Base-by-base conservation (phyloP, 441 rosid genomes). In the Gossypium schwendimanii region DNA sequence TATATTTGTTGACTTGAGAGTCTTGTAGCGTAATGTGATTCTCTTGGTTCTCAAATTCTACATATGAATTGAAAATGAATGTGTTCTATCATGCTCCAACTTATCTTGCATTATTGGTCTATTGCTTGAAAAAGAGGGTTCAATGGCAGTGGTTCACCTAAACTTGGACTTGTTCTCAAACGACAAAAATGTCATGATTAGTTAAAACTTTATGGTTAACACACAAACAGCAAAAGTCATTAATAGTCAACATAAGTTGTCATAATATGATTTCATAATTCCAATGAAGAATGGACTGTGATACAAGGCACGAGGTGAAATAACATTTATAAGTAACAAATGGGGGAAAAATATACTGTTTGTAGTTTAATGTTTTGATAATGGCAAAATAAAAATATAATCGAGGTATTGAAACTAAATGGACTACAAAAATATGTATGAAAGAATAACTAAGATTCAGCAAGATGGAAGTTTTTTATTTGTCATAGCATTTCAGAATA, bases 361-460 rank as follows among this genome's bases (percentile, higher is more conserved):
- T 63, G 6, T 4, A 20, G 69, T 63, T 63, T 41, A 4, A 20
- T 41, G 69, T 63, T 63, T n/a, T 36, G 50, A 39, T 53, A 18
- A 20, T 41, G 24, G 52, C 26, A 39, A 8, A 62, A 33, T 17
- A 17, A 62, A 12, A 59, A 14, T 26, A 62, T 62, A 17, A 62
- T 15, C 36, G 47, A 62, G 66, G 65, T 33, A 61, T 33, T 20
- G 9, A 54, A 54, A 36, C 67, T 62, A 62, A 36, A 62, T 36
- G 49, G 24, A 36, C 49, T 36, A 36, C 67, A 62, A 33, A 62
- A 62, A 62, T 15, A 33, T 18, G 67, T 18, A 3, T 17, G 49
- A 62, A 62, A 62, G 67, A 62, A 62, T 36, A 28, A 60, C 12
- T 60, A 60, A n/a, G 44, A 60, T 31, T 39, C 67, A 63, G 53